These are phyloP conservation scores for Nevesoporus exiguus DNA, from an alignment of 768 basidiomycete genomes.

Conservation along the genomic window DNA sequence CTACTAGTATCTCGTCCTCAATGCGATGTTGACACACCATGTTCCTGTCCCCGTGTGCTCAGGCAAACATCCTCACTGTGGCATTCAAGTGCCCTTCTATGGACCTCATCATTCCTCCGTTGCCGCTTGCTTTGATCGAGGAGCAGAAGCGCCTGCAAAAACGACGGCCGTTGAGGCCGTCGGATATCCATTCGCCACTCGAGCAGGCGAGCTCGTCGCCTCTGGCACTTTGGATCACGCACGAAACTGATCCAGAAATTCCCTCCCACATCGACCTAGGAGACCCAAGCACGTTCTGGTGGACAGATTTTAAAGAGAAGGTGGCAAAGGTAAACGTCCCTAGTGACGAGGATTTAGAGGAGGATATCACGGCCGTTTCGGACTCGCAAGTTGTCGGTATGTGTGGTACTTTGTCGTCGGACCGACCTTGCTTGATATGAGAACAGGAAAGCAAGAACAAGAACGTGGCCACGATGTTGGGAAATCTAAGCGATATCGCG, in stretches of 20 bases:
- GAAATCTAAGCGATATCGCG: neutral
- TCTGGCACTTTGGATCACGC: neutral
- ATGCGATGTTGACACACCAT: neutral
- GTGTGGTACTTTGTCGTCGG: too few relatives aligned
- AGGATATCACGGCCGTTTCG: neutral
- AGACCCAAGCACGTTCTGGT: slow-evolving; percentile 11
- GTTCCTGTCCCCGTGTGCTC: neutral
- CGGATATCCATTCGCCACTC: slow-evolving; percentile 2
- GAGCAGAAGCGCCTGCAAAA: neutral
- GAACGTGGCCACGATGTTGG: too few relatives aligned
- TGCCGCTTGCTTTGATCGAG: slow-evolving; percentile 5
- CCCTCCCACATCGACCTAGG: neutral
- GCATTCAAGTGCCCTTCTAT: neutral
- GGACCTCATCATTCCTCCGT: slow-evolving; percentile 1
- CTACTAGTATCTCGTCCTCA: neutral
- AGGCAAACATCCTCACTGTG: neutral
- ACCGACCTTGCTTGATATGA: too few relatives aligned
- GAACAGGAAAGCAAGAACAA: neutral
- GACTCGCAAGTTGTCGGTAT: too few relatives aligned
- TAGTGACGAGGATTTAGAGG: neutral
- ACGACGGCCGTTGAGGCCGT: neutral
- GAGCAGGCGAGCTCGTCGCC: neutral
- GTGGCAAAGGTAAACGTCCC: neutral
- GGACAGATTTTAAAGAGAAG: neutral
- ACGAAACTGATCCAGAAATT: neutral